phyloP scores from a whole-genome alignment of 75 land plant genomes.

The Sequoia sempervirens region DNA sequence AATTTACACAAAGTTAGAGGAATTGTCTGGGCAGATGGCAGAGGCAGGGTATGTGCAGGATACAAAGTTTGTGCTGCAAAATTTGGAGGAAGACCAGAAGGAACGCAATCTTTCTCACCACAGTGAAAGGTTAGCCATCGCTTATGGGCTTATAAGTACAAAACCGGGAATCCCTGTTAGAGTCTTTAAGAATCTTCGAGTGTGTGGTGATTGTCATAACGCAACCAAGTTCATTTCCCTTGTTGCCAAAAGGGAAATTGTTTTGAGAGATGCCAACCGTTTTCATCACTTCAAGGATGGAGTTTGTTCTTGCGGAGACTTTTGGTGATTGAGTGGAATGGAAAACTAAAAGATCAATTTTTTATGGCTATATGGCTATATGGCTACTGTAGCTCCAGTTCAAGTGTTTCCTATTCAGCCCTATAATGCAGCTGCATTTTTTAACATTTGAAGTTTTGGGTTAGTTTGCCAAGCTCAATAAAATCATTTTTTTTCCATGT shows the following conservation, averaged over 20 bases:
- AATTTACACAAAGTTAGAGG: slow-evolving; percentile 14
- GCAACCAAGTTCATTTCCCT: slow-evolving; percentile 17
- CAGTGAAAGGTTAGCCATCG: slow-evolving; percentile 35
- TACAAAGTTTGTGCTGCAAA: slow-evolving; percentile 14
- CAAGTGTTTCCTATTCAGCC: not conserved
- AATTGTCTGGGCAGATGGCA: slow-evolving; percentile 11
- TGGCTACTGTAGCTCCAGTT: not conserved
- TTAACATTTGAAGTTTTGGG: not conserved
- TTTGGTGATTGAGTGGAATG: slow-evolving; percentile 5
- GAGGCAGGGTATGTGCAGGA: slow-evolving; percentile 11
- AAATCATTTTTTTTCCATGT: not conserved
- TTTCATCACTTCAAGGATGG: slow-evolving; percentile 33
- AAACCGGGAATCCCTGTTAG: slow-evolving; percentile 20
- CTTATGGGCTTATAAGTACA: slow-evolving; percentile 26
- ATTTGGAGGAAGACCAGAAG: slow-evolving; percentile 4
- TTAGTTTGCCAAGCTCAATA: not conserved
- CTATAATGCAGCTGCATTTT: not conserved
- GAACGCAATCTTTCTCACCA: slow-evolving; percentile 12
- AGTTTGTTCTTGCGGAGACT: slow-evolving; percentile 24
- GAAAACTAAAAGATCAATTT: not conserved
- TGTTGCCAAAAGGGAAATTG: slow-evolving; percentile 11
- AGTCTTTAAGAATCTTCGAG: slow-evolving; percentile 18
- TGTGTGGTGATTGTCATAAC: slow-evolving; percentile 27
- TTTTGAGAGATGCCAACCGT: slow-evolving; percentile 24
- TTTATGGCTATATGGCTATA: not conserved